Evolutionary conservation across 2,329 filamentous ascomycete genomes (phyloP).

Genomic region (Alternaria ethzedia): DNA sequence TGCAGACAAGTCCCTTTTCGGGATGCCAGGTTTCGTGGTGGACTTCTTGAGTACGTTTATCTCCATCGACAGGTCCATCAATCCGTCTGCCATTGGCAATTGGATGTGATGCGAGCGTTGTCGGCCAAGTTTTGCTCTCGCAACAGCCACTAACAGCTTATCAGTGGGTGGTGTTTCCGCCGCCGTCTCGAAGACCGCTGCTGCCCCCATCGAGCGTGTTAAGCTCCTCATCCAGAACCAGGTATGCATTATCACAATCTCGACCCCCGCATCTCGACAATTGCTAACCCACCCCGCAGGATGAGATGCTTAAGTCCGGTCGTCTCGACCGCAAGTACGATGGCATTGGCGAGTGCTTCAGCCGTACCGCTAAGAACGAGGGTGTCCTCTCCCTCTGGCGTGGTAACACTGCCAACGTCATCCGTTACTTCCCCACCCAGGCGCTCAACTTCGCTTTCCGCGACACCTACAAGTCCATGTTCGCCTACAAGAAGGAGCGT

Average conservation of each 20-base stretch:
- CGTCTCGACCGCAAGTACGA: slow-evolving; percentile 98
- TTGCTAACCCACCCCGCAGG: slow-evolving; percentile 61
- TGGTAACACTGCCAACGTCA: slow-evolving; percentile 99
- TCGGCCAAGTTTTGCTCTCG: slow-evolving; percentile 10
- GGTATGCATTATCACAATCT: slow-evolving; percentile 65
- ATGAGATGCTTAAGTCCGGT: slow-evolving; percentile 99
- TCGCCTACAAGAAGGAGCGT: slow-evolving; percentile 99
- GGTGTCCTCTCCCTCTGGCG: slow-evolving; percentile 96
- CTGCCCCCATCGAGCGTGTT: slow-evolving; percentile 99
- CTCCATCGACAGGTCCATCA: slow-evolving; percentile 25
- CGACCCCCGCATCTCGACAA: neutral
- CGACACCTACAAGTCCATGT: slow-evolving; percentile 99
- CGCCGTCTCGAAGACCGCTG: slow-evolving; percentile 99
- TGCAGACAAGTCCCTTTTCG: slow-evolving; percentile 45
- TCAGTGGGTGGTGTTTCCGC: slow-evolving; percentile 98
- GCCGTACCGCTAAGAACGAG: slow-evolving; percentile 85
- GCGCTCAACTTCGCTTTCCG: slow-evolving; percentile 99
- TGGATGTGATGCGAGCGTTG: slow-evolving; percentile 13
- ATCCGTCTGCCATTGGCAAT: slow-evolving; percentile 31
- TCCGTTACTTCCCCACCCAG: slow-evolving; percentile 99
- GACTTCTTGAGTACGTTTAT: slow-evolving; percentile 95
- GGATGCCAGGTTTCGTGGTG: slow-evolving; percentile 79
- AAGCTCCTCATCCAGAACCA: slow-evolving; percentile 99
- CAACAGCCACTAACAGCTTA: slow-evolving; percentile 51
- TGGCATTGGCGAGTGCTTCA: slow-evolving; percentile 95